Conservation (phyloP, 2,329 filamentous ascomycete species). For the Cryphonectria naterciae region DNA sequence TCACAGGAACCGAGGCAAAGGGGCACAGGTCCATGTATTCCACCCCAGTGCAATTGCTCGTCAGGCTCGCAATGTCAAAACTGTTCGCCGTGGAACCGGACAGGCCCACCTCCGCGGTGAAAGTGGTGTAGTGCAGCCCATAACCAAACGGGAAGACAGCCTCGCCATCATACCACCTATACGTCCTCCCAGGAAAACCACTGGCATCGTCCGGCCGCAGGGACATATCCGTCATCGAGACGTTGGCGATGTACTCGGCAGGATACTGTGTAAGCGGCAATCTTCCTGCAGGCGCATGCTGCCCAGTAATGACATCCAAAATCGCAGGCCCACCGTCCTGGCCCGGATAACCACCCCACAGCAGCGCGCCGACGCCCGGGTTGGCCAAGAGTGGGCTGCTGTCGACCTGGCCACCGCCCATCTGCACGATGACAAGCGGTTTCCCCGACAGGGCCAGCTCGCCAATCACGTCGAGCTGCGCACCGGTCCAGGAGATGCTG, state of each 20-base stretch:
- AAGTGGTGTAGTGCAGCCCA: slow-evolving; percentile 63
- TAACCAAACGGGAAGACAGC: slow-evolving; percentile 57
- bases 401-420: slow-evolving; percentile 56
- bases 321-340: slow-evolving; percentile 62
- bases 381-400: slow-evolving; percentile 52
- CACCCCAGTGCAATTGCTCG: slow-evolving; percentile 40
- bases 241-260: slow-evolving; percentile 50
- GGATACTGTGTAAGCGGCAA: slow-evolving; percentile 62
- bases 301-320: slow-evolving; percentile 57
- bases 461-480: slow-evolving; percentile 55
- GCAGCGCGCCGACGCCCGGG: slow-evolving; percentile 51
- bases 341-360: slow-evolving; percentile 65
- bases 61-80: slow-evolving; percentile 43
- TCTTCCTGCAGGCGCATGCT: slow-evolving; percentile 54
- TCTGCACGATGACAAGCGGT: slow-evolving; percentile 54
- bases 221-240: slow-evolving; percentile 60
- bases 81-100: slow-evolving; percentile 23
- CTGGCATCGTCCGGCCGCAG: slow-evolving; percentile 47
- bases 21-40: slow-evolving; percentile 47
- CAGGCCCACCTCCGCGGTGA: slow-evolving; percentile 39
- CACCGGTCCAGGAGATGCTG: slow-evolving; percentile 54
- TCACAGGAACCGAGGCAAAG: slow-evolving; percentile 46
- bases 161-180: slow-evolving; percentile 59
- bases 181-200: slow-evolving; percentile 55
- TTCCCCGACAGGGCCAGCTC: slow-evolving; percentile 50